Base-by-base conservation (phyloP, 177 flowering plant genomes). In the Vitis hybrid region DNA sequence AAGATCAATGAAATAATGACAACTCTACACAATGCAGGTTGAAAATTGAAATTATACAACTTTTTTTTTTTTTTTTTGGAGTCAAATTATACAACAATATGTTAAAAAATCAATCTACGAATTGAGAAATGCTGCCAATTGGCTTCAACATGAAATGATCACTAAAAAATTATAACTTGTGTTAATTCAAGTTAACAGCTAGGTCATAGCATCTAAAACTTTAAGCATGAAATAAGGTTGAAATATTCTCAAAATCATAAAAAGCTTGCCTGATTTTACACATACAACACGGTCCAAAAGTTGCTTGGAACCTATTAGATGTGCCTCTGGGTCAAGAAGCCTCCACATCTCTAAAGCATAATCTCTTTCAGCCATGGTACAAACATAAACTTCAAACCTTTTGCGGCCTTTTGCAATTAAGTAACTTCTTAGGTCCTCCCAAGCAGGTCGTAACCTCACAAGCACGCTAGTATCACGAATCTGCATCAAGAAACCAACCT, bases 341-440 rank as follows among this genome's bases (percentile, higher is more conserved):
- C 99, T 87, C 99, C 99, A 93, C 86, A 96, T 96, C 80, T 93
- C 99, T 60, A 93, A 75, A 19, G 99, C 99, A 88, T 96, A 93
- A 79, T 96, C 97, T 78, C 93, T 88, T 80, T 96, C 98, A 61
- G 99, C 99, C 99, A 93, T 93, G 5, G 98, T 96, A 67, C 98
- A 93, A 57, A 96, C 99, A 87, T 89, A 94, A 70, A 96, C 99
- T 80, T 96, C 98, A 88, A 96, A 96, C 19, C 99, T 78, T 69
- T 90, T 96, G 39, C 99, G 90, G 12, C 97, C 97, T 80, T 88
- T 96, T 58, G 99, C 98, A 53, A 81, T 92, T 72, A 96, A 87
- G 72, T 96, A 96, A 80, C 89, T 88, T 80, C 92, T 89, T 73
- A 96, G 76, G 66, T 93, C 97, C 70, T 93, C 99, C 99, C 99